These are phyloP conservation scores for Persicaria tinctoria DNA, from an alignment of 148 eudicot species.

Conservation along the genomic window DNA sequence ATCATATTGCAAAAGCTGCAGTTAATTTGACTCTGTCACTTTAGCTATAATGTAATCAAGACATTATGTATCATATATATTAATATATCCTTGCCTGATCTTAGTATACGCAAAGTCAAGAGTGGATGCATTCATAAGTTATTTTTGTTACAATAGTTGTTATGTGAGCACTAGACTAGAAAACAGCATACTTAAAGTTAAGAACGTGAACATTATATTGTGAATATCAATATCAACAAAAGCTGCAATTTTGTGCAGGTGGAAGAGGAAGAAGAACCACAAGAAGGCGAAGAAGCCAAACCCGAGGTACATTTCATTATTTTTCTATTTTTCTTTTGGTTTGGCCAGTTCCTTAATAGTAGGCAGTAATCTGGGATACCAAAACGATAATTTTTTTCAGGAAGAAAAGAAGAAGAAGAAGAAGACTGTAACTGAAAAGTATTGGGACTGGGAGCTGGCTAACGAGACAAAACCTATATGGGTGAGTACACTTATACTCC, in stretches of 20 bases:
- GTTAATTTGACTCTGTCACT: too few species aligned
- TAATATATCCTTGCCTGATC: too few species aligned
- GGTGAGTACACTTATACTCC: slow-evolving; percentile 36
- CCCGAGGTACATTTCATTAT: background rate
- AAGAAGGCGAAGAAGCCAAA: slow-evolving; percentile 65
- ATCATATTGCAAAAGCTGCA: too few species aligned
- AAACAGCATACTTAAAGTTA: background rate
- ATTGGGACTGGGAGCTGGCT: slow-evolving; percentile 96
- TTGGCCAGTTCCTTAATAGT: background rate
- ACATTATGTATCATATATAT: too few species aligned
- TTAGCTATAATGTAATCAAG: too few species aligned
- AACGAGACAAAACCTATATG: slow-evolving; percentile 98
- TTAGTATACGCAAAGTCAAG: too few species aligned
- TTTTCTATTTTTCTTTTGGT: background rate
- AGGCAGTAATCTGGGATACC: background rate
- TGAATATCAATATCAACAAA: background rate
- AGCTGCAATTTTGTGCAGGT: slow-evolving; percentile 35
- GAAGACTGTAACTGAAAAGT: slow-evolving; percentile 88
- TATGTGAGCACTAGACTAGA: background rate
- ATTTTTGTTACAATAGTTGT: too few species aligned
- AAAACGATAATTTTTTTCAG: slow-evolving; percentile 28
- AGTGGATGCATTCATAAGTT: too few species aligned
- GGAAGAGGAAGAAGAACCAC: slow-evolving; percentile 36
- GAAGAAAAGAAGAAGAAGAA: slow-evolving; percentile 63
- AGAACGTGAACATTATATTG: background rate